Evolutionary conservation across 1,284 basidiomycete species (phyloP), one percentile per base, ranked within the genome.

Genomic region (Baeospora myosura): DNA sequence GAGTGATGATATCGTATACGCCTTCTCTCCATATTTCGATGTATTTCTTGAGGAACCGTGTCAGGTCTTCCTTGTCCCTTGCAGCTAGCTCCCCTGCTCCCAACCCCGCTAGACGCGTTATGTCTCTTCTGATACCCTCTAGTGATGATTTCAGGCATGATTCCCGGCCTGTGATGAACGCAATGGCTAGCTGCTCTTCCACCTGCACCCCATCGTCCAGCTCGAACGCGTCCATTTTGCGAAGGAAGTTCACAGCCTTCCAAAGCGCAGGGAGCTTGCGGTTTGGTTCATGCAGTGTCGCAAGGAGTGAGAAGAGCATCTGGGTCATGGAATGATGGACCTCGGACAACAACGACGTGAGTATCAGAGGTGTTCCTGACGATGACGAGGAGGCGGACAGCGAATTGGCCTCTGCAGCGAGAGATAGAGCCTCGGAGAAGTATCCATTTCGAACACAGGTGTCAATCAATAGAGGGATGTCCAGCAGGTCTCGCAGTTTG

Each of bases 11-110:
- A 58, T 98, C 93, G 61, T 93, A 87, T 18, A 93, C 83, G 41
- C 88, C 81, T 62, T 97, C 93, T 37, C 93, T 72, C 84, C 93
- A 97, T 5, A 83, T 64, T 56, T 96, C 94, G 51, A 95, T 80
- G 63, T 93, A 94, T 53, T 79, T 80, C 54, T 89, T 84, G 44
- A 94, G 68, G 62, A 83, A 92, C 31, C 83, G 66, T 21, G 84
- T 75, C 17, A 88, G 70, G 47, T 91, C 88, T 47, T 81, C 75
- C 49, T 71, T 73, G 43, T 78, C 76, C 38, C 72, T 63, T 44
- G 74, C 71, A 24, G 68, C 67, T 32, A 72, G 55, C 20, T 64
- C 56, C 44, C 49, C 52, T n/a, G n/a, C n/a, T 24, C 54, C 58
- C 18, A 53, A 29, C 18, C 42, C 45, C 14, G 47, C 42, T 18